A percentile compares a stretch with the other conserved stretches of the same genome.
phyloP scores from a whole-genome alignment of 2,329 filamentous ascomycete genomes.

The Colletotrichum agaves region DNA sequence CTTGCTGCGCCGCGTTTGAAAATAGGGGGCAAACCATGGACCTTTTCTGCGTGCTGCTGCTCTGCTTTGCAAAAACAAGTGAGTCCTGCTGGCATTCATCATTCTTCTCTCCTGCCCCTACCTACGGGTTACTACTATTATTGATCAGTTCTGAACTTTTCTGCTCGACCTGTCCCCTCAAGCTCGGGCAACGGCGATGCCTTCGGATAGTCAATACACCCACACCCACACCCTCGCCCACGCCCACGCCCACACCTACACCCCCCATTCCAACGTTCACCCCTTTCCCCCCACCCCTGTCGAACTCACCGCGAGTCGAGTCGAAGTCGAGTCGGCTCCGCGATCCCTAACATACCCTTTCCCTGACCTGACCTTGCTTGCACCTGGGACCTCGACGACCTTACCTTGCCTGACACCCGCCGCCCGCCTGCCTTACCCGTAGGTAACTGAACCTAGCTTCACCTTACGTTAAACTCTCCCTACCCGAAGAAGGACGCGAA shows the following conservation, averaged over 20 bases:
- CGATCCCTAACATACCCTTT: constrained; percentile 32
- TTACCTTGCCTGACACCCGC: not conserved
- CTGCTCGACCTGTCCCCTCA: not conserved
- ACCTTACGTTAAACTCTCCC: constrained; percentile 11
- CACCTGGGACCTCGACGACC: not conserved
- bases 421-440: not conserved
- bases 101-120: not conserved
- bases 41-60: not conserved
- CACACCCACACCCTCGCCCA: constrained; percentile 9
- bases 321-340: constrained; percentile 9
- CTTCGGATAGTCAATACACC: not conserved
- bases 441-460: constrained; percentile 6
- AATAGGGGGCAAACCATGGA: constrained; percentile 16
- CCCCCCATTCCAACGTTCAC: constrained; percentile 4
- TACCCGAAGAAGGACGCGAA: constrained; percentile 21
- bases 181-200: constrained; percentile 7
- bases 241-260: not conserved
- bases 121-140: constrained; percentile 12
- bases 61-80: too few species aligned
- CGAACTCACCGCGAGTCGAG: constrained; percentile 18
- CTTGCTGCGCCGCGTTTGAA: constrained; percentile 29
- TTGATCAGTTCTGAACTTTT: not conserved
- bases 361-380: constrained; percentile 7
- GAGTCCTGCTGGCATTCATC: not conserved
- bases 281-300: constrained; percentile 17